phyloP scores from a whole-genome alignment of 2,329 filamentous ascomycete species.

The Chaetomiaceae sp. region DNA sequence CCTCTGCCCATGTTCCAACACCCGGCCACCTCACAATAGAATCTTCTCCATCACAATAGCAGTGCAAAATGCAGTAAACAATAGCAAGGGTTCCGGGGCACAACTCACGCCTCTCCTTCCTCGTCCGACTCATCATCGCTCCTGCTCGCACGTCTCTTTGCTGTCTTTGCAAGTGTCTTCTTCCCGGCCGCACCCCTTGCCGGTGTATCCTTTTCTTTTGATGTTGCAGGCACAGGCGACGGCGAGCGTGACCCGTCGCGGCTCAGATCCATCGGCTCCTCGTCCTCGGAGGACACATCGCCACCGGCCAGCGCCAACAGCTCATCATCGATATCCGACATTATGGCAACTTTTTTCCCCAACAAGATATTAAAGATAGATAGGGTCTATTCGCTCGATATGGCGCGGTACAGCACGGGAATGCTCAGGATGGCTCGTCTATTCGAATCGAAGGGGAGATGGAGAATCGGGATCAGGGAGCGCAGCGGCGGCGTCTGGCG shows the following conservation, averaged over 20 bases:
- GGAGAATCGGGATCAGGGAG: background rate
- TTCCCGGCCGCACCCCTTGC: slow-evolving; percentile 33
- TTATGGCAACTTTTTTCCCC: slow-evolving; percentile 38
- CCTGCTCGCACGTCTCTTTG: slow-evolving; percentile 46
- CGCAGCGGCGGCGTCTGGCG: background rate
- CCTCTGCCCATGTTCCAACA: background rate
- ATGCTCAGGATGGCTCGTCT: background rate
- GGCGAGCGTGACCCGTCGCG: slow-evolving; percentile 52
- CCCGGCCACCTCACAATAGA: background rate
- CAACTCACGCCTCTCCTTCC: slow-evolving; percentile 75
- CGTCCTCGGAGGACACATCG: slow-evolving; percentile 58
- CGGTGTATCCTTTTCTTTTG: slow-evolving; percentile 34
- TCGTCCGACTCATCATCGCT: slow-evolving; percentile 58
- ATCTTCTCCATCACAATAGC: background rate
- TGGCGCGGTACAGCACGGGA: background rate
- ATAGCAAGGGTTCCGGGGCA: slow-evolving; percentile 18
- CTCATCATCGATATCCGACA: slow-evolving; percentile 91
- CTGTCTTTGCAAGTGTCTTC: slow-evolving; percentile 40
- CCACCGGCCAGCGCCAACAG: slow-evolving; percentile 88
- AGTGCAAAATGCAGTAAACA: slow-evolving; percentile 10
- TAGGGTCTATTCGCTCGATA: background rate
- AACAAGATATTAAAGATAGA: background rate
- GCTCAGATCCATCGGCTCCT: slow-evolving; percentile 48
- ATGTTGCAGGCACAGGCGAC: slow-evolving; percentile 28
- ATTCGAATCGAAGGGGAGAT: background rate